Evolutionary conservation across 139 green algal genomes (phyloP), one percentile per base, ranked within the genome.

Genomic region (Mesotaenium endlicherianum): DNA sequence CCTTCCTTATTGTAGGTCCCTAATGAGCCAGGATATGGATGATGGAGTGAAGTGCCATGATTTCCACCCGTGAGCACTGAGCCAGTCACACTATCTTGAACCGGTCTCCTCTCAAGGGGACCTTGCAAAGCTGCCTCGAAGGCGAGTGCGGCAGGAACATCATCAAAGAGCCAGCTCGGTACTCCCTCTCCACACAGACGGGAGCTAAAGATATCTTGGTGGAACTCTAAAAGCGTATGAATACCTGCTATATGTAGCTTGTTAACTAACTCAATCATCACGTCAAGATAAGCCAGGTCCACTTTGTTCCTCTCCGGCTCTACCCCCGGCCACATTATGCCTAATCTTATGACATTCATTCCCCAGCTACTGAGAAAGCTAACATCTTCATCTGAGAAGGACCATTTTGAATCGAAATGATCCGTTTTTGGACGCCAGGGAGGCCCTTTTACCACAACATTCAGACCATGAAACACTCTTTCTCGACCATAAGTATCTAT

Each of bases 241-340:
- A 83, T 76, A 26, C 77, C 77, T 3, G 77, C 57, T 30, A 11
- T 53, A 5, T 34, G 17, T n/a, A 83, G 64, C 31, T 58, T 16
- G 26, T 47, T 30, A 1, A 77, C 77, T 8, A 83, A 76, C 8
- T 31, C 53, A 31, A 34, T 50, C 34, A 83, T 75, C 34, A 59
- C 77, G 30, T 57, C 40, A 11, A 77, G 31, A 6, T 83, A 83
- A 14, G 77, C 76, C 38, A 38, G 31, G 36, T 83, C 76, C 16
- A 36, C 20, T 4, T 34, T 49, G 14, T 53, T 53, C 0, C 77
- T 17, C 38, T n/a, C 42, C 34, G 77, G 77, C 3, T 83, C 40
- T n/a, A 83, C 77, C n/a, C 77, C 77, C 2, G 77, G 77, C 77
- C 77, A 83, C 77, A 76, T 76, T 4, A 74, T 53, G n/a, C 53